These are phyloP conservation scores for Rubia balearica DNA, from an alignment of 305 asterid species.

Conservation along the genomic window DNA sequence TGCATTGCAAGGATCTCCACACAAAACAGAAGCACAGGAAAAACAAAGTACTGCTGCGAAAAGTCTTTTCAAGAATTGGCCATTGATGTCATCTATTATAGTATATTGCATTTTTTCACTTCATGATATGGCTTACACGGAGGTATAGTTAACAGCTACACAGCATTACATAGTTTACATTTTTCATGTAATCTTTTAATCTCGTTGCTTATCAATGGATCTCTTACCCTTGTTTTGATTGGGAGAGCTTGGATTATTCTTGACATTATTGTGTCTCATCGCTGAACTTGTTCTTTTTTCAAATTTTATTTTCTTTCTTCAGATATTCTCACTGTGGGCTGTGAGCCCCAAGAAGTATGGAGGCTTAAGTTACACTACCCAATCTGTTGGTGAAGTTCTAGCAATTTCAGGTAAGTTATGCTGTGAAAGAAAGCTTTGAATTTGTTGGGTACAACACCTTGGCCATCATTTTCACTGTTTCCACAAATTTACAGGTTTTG, in stretches of 20 bases:
- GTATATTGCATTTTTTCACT: constrained; percentile 80
- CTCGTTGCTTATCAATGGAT: neutral
- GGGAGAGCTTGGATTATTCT: neutral
- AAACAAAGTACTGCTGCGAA: constrained; percentile 21
- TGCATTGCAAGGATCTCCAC: constrained; percentile 26
- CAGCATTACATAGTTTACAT: neutral
- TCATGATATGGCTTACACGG: constrained; percentile 92
- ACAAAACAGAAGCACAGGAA: constrained; percentile 16
- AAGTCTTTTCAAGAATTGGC: constrained; percentile 77
- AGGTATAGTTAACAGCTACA: constrained; percentile 35
- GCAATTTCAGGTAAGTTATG: constrained; percentile 55
- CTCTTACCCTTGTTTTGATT: neutral
- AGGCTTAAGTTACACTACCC: constrained; percentile 69
- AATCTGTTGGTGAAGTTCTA: constrained; percentile 72
- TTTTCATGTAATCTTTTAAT: neutral
- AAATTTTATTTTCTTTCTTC: constrained; percentile 12
- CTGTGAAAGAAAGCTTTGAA: neutral
- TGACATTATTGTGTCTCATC: neutral
- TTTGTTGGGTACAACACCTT: neutral
- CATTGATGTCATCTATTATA: constrained; percentile 88
- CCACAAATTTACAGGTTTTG: constrained; percentile 50
- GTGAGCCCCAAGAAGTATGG: constrained; percentile 85
- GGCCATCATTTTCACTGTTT: neutral
- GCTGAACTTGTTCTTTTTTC: neutral
- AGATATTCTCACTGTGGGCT: constrained; percentile 96